Percentiles rank a stretch among this genome's conserved stretches.
Evolutionary conservation across 1,139 yeast species (phyloP).

Genomic region (Lodderomyces pseudojiufengensis): DNA sequence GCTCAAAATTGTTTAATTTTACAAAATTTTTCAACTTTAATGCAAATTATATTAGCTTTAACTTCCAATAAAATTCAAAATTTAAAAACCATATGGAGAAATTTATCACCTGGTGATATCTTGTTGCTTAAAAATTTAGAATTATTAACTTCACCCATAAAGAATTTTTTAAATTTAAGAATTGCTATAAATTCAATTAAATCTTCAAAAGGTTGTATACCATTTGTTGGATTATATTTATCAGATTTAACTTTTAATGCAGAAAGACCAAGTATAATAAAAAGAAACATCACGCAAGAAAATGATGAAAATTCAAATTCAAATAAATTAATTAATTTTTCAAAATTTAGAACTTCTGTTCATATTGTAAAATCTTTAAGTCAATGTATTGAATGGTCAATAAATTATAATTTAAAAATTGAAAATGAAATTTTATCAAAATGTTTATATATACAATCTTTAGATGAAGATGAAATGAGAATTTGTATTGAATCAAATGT

Average conservation of each 20-base stretch:
- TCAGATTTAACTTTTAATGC: conserved; percentile 81
- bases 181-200: conserved; percentile 56
- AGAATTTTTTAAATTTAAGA: conserved; percentile 65
- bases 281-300: conserved; percentile 4
- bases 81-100: conserved; percentile 72
- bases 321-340: conserved; percentile 65
- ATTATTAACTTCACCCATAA: conserved; percentile 59
- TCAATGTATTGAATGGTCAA: conserved; percentile 83
- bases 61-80: conserved; percentile 65
- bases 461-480: conserved; percentile 76
- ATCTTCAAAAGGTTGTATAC: conserved; percentile 79
- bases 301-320: no score
- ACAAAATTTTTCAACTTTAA: conserved; percentile 82
- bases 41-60: conserved; percentile 82
- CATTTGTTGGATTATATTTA: conserved; percentile 81
- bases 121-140: conserved; percentile 64
- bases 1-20: conserved; percentile 69
- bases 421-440: conserved; percentile 69
- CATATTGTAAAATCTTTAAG: conserved; percentile 74
- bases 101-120: conserved; percentile 53
- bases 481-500: conserved; percentile 20
- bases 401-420: conserved; percentile 49
- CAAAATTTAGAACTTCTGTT: conserved; percentile 74
- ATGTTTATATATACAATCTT: conserved; percentile 75
- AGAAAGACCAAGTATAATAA: conserved; percentile 54